Base-by-base conservation (phyloP, 805 yeast genomes). In the Helenozyma baotianmanensis region DNA sequence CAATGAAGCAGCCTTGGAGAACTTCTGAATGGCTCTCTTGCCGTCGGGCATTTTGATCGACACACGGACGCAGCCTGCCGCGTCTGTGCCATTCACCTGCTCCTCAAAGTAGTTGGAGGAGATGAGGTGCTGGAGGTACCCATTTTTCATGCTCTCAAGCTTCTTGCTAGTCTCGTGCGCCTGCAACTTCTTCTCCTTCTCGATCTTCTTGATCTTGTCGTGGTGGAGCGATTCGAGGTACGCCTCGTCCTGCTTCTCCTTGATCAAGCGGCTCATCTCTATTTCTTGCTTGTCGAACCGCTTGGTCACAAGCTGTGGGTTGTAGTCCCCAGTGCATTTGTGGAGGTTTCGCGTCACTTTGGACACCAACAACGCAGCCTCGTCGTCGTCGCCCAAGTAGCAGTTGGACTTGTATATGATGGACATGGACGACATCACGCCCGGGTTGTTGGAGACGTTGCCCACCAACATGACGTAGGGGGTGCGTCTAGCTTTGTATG, bases 21-120 rank as follows among this genome's bases (percentile, higher is more conserved):
- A 68, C 23, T 60, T 65, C 21, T 71, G 68, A 2, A 76, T 60
- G 6, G 69, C 49, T 34, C 78, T 53, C 30, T 62, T 61, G 2
- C 85, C 84, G 22, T 64, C 51, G 7, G 82, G 77, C 22, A 73
- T 56, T 49, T 78, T 70, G 42, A 80, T 59, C 31, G 81, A 78
- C 14, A 80, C 64, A 30, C 57, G 48, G 0, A 61, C 61, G 9
- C 40, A 34, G 1, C 38, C 40, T n/a, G 29, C 33, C 14, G 40
- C 26, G 19, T 17, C 19, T n/a, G n/a, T n/a, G n/a, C n/a, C n/a
- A n/a, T n/a, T n/a, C 6, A 36, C 23, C 4, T 30, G 29, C 8
- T 29, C 26, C 12, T 42, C 41, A 15, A 48, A 44, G 38, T 47
- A 45, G 1, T 40, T 32, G 6, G 40, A 27, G 9, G 33, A 27